Conservation (phyloP, 805 yeast species). For the Kurtzmaniella cleridarum region DNA sequence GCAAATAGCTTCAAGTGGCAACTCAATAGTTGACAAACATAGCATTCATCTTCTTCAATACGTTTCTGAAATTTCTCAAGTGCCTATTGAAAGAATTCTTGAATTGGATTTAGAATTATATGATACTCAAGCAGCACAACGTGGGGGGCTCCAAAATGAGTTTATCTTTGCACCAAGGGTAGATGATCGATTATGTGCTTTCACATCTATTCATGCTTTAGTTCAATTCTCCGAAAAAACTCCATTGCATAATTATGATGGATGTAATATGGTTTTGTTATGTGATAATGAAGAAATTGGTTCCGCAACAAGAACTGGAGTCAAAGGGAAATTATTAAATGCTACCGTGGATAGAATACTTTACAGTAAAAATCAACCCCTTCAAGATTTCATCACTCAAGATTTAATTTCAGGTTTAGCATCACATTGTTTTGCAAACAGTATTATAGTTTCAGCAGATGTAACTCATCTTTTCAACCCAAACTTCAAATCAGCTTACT, state of each 20-base stretch:
- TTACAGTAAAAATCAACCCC: not conserved
- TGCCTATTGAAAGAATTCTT: conserved; percentile 18
- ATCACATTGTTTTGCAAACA: conserved; percentile 18
- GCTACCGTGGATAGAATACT: conserved; percentile 5
- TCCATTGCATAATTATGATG: conserved; percentile 13
- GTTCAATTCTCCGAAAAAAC: conserved; percentile 15
- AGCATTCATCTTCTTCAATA: conserved; percentile 27
- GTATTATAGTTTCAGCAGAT: conserved; percentile 35
- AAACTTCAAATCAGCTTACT: conserved; percentile 27
- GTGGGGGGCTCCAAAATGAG: conserved; percentile 34
- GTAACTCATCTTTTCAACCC: conserved; percentile 42
- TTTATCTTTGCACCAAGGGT: conserved; percentile 35
- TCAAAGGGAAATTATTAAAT: conserved; percentile 26
- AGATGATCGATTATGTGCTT: conserved; percentile 39
- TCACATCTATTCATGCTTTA: conserved; percentile 30
- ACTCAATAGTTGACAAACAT: conserved; percentile 26
- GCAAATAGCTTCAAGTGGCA: not conserved
- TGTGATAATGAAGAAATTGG: conserved; percentile 42
- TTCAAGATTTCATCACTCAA: conserved; percentile 4
- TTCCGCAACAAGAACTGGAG: conserved; percentile 35
- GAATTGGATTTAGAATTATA: conserved; percentile 33
- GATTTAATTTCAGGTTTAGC: conserved; percentile 5
- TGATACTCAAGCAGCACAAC: conserved; percentile 28
- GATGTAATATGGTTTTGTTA: conserved; percentile 26
- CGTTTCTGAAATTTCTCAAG: conserved; percentile 19